Percentiles rank a stretch among this genome's conserved stretches.
phyloP scores from a whole-genome alignment of 1,284 basidiomycete genomes.

The Microstroma glucosiphilum region DNA sequence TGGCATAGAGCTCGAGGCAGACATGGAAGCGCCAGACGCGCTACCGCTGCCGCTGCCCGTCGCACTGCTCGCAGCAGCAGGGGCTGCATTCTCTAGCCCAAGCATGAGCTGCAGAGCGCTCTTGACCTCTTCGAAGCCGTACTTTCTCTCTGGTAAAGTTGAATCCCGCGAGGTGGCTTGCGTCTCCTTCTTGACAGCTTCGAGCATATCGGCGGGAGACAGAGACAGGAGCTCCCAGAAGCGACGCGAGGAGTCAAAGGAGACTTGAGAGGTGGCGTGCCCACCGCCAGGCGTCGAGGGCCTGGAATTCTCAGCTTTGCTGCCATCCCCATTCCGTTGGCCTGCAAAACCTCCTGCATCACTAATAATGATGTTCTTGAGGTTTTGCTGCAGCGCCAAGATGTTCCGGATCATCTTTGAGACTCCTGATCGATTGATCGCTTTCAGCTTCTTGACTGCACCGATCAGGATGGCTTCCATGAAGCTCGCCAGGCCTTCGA shows the following conservation, averaged over 20 bases:
- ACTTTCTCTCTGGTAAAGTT: slow-evolving; percentile 5
- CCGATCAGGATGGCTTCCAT: slow-evolving; percentile 77
- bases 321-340: slow-evolving; percentile 8
- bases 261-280: background rate
- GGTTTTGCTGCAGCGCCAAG: slow-evolving; percentile 82
- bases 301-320: background rate
- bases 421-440: slow-evolving; percentile 71
- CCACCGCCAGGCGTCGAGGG: background rate
- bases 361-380: slow-evolving; percentile 57
- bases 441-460: slow-evolving; percentile 66
- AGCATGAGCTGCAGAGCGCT: slow-evolving; percentile 36
- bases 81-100: slow-evolving; percentile 27
- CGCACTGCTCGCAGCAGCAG: background rate
- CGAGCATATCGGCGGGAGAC: slow-evolving; percentile 8
- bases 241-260: background rate
- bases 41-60: background rate
- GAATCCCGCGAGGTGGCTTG: background rate
- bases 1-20: background rate
- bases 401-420: slow-evolving; percentile 86
- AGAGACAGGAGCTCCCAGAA: slow-evolving; percentile 1
- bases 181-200: slow-evolving; percentile 4
- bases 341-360: slow-evolving; percentile 10
- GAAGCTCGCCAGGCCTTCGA: slow-evolving; percentile 76
- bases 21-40: background rate
- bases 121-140: slow-evolving; percentile 30